These are phyloP conservation scores for Rhamnella rubrinervis DNA, from an alignment of 331 rosid genomes.

Conservation along the genomic window DNA sequence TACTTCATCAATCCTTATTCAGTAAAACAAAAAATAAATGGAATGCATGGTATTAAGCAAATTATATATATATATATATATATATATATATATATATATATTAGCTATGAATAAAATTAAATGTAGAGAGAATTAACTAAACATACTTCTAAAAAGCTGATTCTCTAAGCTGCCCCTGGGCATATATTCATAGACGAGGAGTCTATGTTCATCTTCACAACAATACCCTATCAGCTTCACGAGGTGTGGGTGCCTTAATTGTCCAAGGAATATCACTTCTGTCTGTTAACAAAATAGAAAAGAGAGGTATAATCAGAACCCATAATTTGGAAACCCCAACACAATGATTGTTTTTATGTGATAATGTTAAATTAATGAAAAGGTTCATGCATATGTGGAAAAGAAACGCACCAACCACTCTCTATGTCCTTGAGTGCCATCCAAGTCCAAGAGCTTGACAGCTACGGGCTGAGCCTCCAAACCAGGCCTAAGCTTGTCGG, in stretches of 20 bases:
- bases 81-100: not conserved
- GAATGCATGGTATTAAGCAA: not conserved
- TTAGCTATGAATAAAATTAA: not conserved
- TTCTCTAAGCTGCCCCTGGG: conserved; percentile 97
- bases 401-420: conserved; percentile 87
- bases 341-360: no score
- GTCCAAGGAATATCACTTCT: conserved; percentile 89
- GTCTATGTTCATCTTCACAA: conserved; percentile 89
- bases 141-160: conserved; percentile 85
- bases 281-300: conserved; percentile 39
- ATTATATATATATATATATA: not conserved
- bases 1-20: no score
- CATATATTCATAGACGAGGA: conserved; percentile 77
- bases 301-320: no score
- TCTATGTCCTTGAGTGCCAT: conserved; percentile 83
- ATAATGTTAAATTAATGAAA: no score
- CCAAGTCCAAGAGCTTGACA: conserved; percentile 81
- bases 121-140: not conserved
- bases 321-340: no score
- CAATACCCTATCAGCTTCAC: conserved; percentile 92
- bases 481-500: conserved; percentile 70
- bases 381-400: no score
- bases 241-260: conserved; percentile 74
- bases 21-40: conserved; percentile 7
- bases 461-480: conserved; percentile 87